Conservation (phyloP, 179 eudicot species). For the Amaranthus tricolor region DNA sequence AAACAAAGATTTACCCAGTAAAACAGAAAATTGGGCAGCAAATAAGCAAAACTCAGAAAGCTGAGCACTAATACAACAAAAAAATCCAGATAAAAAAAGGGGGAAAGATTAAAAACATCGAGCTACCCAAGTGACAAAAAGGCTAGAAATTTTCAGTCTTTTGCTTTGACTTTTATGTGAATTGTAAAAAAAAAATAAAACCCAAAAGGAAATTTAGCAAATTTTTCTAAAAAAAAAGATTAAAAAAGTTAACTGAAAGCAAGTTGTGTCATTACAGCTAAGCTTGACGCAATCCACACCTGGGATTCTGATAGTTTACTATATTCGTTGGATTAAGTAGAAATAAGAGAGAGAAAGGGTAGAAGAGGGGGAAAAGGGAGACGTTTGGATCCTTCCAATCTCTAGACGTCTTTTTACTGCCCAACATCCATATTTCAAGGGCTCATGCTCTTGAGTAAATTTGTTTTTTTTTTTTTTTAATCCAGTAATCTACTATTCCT, state of each 20-base stretch:
- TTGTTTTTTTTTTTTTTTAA: background rate
- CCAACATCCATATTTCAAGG: constrained; percentile 26
- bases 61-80: background rate
- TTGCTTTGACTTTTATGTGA: constrained; percentile 29
- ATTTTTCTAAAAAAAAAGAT: background rate
- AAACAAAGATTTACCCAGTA: background rate
- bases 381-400: constrained; percentile 35
- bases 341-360: background rate
- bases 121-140: constrained; percentile 13
- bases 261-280: constrained; percentile 22
- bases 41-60: constrained; percentile 18
- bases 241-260: constrained; percentile 8
- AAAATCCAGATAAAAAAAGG: background rate
- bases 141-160: constrained; percentile 17
- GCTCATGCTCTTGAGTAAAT: constrained; percentile 1
- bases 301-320: constrained; percentile 20
- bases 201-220: background rate
- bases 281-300: constrained; percentile 27
- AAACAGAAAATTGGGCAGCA: constrained; percentile 9
- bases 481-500: too few relatives aligned
- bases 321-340: constrained; percentile 19
- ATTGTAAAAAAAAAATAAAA: background rate
- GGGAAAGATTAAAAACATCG: background rate
- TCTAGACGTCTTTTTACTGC: constrained; percentile 27
- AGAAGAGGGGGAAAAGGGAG: constrained; percentile 11